phyloP scores from a whole-genome alignment of 192 early-diverging fungal species.

The Backusella tuberculispora region DNA sequence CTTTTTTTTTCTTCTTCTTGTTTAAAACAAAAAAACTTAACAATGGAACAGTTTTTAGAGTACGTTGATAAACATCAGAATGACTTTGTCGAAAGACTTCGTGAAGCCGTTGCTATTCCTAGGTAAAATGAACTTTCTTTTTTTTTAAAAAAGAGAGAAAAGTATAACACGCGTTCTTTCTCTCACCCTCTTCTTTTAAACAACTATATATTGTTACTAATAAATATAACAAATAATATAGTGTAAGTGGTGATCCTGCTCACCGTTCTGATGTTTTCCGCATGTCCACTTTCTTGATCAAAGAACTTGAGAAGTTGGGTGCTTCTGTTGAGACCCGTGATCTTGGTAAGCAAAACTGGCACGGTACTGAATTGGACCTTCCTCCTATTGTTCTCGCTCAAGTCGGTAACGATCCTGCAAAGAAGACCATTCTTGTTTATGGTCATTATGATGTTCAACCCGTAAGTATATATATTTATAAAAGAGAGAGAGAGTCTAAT shows the following conservation, averaged over 20 bases:
- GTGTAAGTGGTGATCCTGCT: slow-evolving; percentile 74
- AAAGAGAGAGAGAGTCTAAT: too few species aligned
- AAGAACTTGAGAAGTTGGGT: slow-evolving; percentile 74
- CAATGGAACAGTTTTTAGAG: slow-evolving; percentile 67
- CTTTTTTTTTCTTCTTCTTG: slow-evolving; percentile 18
- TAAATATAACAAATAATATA: slow-evolving; percentile 32
- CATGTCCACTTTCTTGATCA: slow-evolving; percentile 89
- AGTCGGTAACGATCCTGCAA: slow-evolving; percentile 87
- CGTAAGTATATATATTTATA: slow-evolving; percentile 43
- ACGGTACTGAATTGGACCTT: slow-evolving; percentile 78
- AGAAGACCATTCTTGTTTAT: slow-evolving; percentile 97
- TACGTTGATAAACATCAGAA: slow-evolving; percentile 81
- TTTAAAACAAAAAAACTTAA: slow-evolving; percentile 21
- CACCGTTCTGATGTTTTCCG: slow-evolving; percentile 80
- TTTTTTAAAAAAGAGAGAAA: neutral
- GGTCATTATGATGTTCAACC: slow-evolving; percentile 99
- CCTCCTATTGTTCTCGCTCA: slow-evolving; percentile 92
- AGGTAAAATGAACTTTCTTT: slow-evolving; percentile 49
- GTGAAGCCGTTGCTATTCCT: slow-evolving; percentile 88
- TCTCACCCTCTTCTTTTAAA: neutral
- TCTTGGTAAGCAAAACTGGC: slow-evolving; percentile 83
- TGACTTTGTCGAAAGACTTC: slow-evolving; percentile 81
- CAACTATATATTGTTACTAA: neutral
- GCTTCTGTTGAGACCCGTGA: slow-evolving; percentile 66
- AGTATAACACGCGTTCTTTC: neutral